Conservation (phyloP, 2,329 filamentous ascomycete genomes). For the Apiospora kogelbergensis region DNA sequence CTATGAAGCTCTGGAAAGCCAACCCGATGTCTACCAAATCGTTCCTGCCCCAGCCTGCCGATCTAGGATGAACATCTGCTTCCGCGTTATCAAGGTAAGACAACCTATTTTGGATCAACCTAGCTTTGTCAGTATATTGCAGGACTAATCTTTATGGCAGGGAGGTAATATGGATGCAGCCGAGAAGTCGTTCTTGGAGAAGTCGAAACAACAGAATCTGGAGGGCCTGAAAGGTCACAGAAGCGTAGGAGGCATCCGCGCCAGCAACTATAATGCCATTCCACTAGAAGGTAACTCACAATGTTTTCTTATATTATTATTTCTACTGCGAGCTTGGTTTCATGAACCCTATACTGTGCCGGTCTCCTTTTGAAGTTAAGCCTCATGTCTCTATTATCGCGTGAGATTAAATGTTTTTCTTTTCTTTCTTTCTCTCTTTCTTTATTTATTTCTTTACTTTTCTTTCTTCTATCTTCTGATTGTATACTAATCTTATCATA, state of each 20-base stretch:
- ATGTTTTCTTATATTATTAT: not conserved
- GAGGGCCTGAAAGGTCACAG: conserved; percentile 87
- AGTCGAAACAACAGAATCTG: conserved; percentile 66
- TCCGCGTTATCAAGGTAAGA: conserved; percentile 63
- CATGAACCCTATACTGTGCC: too few species aligned
- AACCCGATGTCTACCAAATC: conserved; percentile 71
- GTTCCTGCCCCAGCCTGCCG: conserved; percentile 74
- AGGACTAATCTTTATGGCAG: conserved; percentile 16
- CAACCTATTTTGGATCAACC: not conserved
- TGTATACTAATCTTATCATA: not conserved
- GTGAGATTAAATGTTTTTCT: too few species aligned
- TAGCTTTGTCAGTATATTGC: too few species aligned
- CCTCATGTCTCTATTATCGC: too few species aligned
- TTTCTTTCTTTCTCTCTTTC: too few species aligned
- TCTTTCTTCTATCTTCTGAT: too few species aligned
- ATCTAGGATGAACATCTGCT: conserved; percentile 95
- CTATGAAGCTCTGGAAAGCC: conserved; percentile 74
- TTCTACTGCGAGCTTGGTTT: not conserved
- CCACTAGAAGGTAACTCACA: conserved; percentile 31
- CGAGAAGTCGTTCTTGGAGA: conserved; percentile 79
- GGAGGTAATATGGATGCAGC: conserved; percentile 62
- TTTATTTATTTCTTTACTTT: too few species aligned
- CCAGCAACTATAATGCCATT: conserved; percentile 88
- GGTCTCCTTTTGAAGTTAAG: too few species aligned
- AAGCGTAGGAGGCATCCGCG: conserved; percentile 81